Conservation (phyloP, 108 stramenopile species). For the Cyclotella kingstonii region DNA sequence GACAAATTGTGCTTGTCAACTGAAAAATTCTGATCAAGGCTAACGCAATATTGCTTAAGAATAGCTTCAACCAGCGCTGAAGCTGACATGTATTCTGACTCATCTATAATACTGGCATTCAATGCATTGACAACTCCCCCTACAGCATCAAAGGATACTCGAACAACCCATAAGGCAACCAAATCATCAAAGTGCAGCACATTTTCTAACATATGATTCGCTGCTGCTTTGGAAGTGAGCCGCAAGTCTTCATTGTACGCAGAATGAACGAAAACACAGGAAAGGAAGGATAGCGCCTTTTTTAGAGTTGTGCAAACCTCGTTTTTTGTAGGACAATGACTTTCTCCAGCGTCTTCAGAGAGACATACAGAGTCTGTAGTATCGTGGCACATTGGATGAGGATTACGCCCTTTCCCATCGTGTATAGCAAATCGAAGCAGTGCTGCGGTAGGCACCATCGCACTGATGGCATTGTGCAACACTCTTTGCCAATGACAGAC, state of each 20-base stretch:
- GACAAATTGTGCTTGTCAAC: background rate
- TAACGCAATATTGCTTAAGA: conserved; percentile 1
- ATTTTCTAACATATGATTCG: conserved; percentile 51
- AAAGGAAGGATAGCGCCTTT: conserved; percentile 43
- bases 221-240: conserved; percentile 48
- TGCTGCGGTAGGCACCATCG: conserved; percentile 65
- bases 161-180: conserved; percentile 22
- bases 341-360: background rate
- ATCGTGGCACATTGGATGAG: conserved; percentile 51
- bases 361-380: conserved; percentile 3
- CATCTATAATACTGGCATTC: background rate
- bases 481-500: conserved; percentile 50
- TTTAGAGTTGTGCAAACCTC: conserved; percentile 15
- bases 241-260: conserved; percentile 28
- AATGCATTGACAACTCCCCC: conserved; percentile 5
- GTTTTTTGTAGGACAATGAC: conserved; percentile 7
- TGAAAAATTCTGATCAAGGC: background rate
- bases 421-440: conserved; percentile 57
- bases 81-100: background rate
- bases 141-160: conserved; percentile 15
- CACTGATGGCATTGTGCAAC: conserved; percentile 44
- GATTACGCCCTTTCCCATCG: conserved; percentile 51
- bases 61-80: conserved; percentile 8
- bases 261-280: conserved; percentile 32
- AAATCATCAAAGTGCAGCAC: conserved; percentile 44